Percentiles rank a stretch among this genome's conserved stretches.
phyloP scores from a whole-genome alignment of 2,329 filamentous ascomycete genomes.

The Pseudogymnoascus sp. region DNA sequence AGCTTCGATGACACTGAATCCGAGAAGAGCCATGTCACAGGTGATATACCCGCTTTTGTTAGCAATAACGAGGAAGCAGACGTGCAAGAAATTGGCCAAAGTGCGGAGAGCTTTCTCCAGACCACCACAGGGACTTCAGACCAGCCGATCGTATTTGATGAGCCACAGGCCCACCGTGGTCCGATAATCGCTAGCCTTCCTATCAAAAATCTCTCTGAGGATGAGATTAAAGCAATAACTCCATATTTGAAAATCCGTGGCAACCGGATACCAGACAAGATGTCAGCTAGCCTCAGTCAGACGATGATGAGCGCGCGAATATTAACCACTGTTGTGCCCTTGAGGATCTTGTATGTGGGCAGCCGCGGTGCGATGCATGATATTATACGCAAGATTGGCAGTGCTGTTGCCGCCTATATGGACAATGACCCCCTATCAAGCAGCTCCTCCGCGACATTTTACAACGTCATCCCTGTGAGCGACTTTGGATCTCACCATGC shows the following conservation, averaged over 20 bases:
- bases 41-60: slow-evolving; percentile 19
- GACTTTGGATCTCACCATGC: slow-evolving; percentile 38
- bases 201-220: slow-evolving; percentile 35
- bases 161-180: slow-evolving; percentile 30
- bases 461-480: slow-evolving; percentile 43
- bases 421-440: slow-evolving; percentile 24
- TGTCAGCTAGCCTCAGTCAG: slow-evolving; percentile 38
- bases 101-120: slow-evolving; percentile 23
- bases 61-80: slow-evolving; percentile 23
- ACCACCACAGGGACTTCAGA: slow-evolving; percentile 24
- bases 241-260: not conserved
- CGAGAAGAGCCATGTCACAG: slow-evolving; percentile 18
- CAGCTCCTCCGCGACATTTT: slow-evolving; percentile 33
- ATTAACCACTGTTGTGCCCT: slow-evolving; percentile 37
- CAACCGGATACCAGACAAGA: slow-evolving; percentile 22
- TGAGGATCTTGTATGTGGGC: slow-evolving; percentile 43
- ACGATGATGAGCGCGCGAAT: slow-evolving; percentile 38
- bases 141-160: slow-evolving; percentile 39
- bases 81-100: slow-evolving; percentile 27
- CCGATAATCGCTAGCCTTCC: slow-evolving; percentile 17
- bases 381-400: slow-evolving; percentile 40
- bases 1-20: slow-evolving; percentile 28
- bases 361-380: slow-evolving; percentile 33
- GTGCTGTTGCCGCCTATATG: slow-evolving; percentile 36
- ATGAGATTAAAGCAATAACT: slow-evolving; percentile 28